Percentiles rank a stretch among this genome's conserved stretches.
phyloP scores from a whole-genome alignment of 768 basidiomycete genomes.

The Albatrellus ellisii region DNA sequence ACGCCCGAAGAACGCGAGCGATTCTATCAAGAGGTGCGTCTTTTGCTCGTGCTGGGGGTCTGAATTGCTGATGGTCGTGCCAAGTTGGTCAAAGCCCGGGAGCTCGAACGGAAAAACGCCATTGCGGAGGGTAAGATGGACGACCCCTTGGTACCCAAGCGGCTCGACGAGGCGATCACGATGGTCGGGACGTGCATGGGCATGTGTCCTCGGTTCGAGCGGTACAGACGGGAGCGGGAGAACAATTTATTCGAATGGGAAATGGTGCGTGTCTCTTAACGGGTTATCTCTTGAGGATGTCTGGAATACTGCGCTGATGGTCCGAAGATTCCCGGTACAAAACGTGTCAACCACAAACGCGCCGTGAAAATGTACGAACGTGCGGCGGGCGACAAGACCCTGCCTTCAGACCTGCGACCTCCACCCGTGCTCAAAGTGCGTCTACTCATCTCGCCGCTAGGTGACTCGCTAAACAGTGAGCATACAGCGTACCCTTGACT shows the following conservation, averaged over 20 bases:
- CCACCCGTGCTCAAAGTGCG: slow-evolving; percentile 67
- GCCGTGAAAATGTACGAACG: slow-evolving; percentile 96
- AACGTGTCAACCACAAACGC: slow-evolving; percentile 68
- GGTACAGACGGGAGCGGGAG: slow-evolving; percentile 81
- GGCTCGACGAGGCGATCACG: slow-evolving; percentile 83
- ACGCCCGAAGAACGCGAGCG: slow-evolving; percentile 50
- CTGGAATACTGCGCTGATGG: slow-evolving; percentile 22
- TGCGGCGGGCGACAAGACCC: slow-evolving; percentile 81
- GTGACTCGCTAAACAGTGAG: slow-evolving; percentile 1
- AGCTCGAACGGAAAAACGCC: slow-evolving; percentile 54
- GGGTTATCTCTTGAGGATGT: slow-evolving; percentile 1
- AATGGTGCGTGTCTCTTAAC: slow-evolving; percentile 39
- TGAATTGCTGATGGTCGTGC: slow-evolving; percentile 11
- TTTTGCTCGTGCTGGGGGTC: slow-evolving; percentile 1
- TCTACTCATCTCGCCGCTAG: slow-evolving; percentile 1
- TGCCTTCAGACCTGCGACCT: slow-evolving; percentile 88
- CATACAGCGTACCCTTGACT: slow-evolving; percentile 71
- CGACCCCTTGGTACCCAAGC: slow-evolving; percentile 66
- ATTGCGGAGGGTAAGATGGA: slow-evolving; percentile 83
- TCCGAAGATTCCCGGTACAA: slow-evolving; percentile 66
- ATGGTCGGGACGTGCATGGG: slow-evolving; percentile 85
- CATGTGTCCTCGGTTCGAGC: slow-evolving; percentile 93
- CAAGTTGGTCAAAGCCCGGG: slow-evolving; percentile 61
- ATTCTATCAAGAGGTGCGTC: slow-evolving; percentile 60
- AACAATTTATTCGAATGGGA: slow-evolving; percentile 83